Percentiles rank a stretch among this genome's conserved stretches.
These are phyloP conservation scores for Daldinia vernicosa DNA, from an alignment of 495 filamentous ascomycete species.

Conservation along the genomic window DNA sequence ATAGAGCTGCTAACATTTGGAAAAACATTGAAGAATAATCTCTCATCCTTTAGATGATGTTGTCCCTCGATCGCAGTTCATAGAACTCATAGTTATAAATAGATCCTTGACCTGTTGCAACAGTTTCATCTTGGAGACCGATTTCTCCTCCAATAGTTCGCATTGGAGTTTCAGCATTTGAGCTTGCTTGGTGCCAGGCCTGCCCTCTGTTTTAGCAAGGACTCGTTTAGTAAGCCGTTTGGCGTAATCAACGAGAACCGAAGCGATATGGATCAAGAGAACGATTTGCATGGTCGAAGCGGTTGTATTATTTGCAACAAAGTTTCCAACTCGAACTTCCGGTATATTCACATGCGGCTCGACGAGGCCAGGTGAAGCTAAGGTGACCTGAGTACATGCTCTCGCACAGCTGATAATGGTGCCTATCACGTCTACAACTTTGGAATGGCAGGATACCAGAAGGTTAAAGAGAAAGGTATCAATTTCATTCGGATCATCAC, in stretches of 20 bases:
- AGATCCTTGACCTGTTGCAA: conserved; percentile 28
- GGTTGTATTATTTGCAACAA: conserved; percentile 39
- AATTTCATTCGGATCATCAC: conserved; percentile 19
- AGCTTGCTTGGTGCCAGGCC: conserved; percentile 14
- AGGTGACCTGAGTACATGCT: conserved; percentile 37
- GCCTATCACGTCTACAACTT: conserved; percentile 45
- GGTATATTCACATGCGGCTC: conserved; percentile 42
- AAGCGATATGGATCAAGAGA: conserved; percentile 41
- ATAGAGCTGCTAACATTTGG: neutral
- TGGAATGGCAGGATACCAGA: conserved; percentile 46
- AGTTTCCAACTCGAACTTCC: conserved; percentile 47
- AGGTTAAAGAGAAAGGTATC: conserved; percentile 48
- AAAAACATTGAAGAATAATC: neutral
- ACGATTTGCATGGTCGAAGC: conserved; percentile 48
- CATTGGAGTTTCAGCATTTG: conserved; percentile 42
- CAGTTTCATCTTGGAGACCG: conserved; percentile 18
- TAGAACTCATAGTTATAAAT: conserved; percentile 25
- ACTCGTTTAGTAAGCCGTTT: conserved; percentile 27
- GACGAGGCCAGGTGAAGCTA: conserved; percentile 18
- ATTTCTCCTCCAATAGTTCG: conserved; percentile 40
- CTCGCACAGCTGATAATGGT: conserved; percentile 36
- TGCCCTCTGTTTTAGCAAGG: neutral
- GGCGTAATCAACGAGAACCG: conserved; percentile 35
- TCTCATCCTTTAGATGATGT: neutral
- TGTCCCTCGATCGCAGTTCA: conserved; percentile 4